Conservation (phyloP, 108 stramenopile genomes). For the Cyclotella kingstonii region DNA sequence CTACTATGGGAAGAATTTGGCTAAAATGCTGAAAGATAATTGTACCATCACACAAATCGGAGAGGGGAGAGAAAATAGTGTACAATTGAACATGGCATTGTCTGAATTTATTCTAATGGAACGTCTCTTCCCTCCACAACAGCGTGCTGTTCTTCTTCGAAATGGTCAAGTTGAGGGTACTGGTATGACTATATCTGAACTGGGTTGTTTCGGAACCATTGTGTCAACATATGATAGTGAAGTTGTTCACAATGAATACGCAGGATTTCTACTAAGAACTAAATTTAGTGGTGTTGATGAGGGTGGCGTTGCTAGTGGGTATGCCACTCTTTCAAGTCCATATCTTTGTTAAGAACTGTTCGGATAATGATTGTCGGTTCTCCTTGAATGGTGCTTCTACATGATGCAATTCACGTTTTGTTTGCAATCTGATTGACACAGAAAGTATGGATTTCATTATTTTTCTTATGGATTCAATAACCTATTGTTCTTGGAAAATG, state of each 20-base stretch:
- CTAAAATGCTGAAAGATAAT: constrained; percentile 52
- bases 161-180: constrained; percentile 70
- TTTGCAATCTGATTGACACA: no score
- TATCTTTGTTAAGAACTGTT: constrained; percentile 69
- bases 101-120: constrained; percentile 89
- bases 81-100: constrained; percentile 27
- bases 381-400: no score
- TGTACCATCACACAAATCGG: constrained; percentile 11
- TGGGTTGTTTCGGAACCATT: constrained; percentile 78
- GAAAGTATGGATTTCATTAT: no score
- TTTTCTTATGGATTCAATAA: no score
- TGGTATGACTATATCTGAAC: constrained; percentile 75
- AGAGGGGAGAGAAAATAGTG: constrained; percentile 21
- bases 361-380: no score
- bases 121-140: constrained; percentile 79
- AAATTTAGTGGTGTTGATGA: constrained; percentile 87
- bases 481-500: no score
- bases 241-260: constrained; percentile 71
- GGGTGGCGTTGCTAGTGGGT: constrained; percentile 87
- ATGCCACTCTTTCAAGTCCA: constrained; percentile 83
- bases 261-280: constrained; percentile 75
- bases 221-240: constrained; percentile 48
- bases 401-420: no score
- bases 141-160: constrained; percentile 68
- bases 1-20: constrained; percentile 85